Base-by-base conservation (phyloP, 2,329 filamentous ascomycete species). In the Ramularia endophylla region DNA sequence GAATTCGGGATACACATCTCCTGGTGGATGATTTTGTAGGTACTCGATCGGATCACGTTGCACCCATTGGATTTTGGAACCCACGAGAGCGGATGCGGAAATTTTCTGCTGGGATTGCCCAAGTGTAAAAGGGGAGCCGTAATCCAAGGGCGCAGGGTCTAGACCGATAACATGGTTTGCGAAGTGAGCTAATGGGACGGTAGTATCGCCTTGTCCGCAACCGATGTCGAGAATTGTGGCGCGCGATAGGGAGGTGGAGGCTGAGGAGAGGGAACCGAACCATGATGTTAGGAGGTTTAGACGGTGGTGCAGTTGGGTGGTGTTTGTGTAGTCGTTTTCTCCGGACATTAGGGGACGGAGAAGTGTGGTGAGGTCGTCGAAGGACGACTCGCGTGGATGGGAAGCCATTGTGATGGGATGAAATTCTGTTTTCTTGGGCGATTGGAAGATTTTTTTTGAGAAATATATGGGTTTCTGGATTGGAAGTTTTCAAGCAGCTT, bases 181-280 rank as follows among this genome's bases (percentile, higher is more conserved):
- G 55, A 43, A 38, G 16, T 47, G 30, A 33, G 76, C 77, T 13
- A 80, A 67, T 2, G 70, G 71, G 8, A 69, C 64, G 2, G 77
- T 79, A 50, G 69, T 72, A 44, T 75, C 74, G 2, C 77, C 77
- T 50, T 80, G 77, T 1, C 77, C 77, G 57, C 77, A 80, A 36
- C 76, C 77, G 27, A 81, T 57, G 54, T 80, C 77, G 2, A 81
- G 65, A 5, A 79, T 56, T 3, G 63, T 66, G 19, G 64, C 62
- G 44, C 68, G 68, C 8, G 36, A 13, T n/a, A 45, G 22, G 9
- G 18, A 15, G 16, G 27, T 32, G 13, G 31, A 20, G 12, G 38
- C 27, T 3, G 33, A 25, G 19, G 30, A 27, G 18, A 37, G 15
- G 11, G 35, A 27, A 13, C 32, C 32, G 19, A 41, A 41, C 17